Base-by-base conservation (phyloP, 805 yeast species). In the Saturnispora mendoncae region DNA sequence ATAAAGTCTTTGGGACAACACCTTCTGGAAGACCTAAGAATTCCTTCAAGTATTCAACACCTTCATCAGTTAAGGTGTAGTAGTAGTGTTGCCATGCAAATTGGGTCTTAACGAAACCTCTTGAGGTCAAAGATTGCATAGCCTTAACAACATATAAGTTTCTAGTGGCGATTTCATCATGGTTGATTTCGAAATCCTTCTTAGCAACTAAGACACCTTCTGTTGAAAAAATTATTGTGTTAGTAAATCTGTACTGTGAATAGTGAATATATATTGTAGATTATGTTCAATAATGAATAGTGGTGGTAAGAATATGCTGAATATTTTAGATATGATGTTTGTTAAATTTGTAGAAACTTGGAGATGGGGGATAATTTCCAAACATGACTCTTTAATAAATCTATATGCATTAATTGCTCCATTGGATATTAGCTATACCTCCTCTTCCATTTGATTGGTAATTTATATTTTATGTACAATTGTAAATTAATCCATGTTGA, bases 41-140 rank as follows among this genome's bases (percentile, higher is more conserved):
- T 69, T 85, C 87, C 77, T 97, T 84, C 67, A 92, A 83, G 84
- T 76, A 92, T 68, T 87, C 95, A 56, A 92, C 90, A 82, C 99
- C 99, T 74, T 85, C 96, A 68, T 92, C 97, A 68, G 97, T 92
- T 69, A 92, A 84, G 78, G 98, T 86, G 94, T 92, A 92, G 95
- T 92, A 92, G 78, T 92, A 92, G 81, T 86, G 86, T 81, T 88
- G 97, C 99, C 99, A 92, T 66, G 97, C 90, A 83, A 90, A 92
- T 76, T 87, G 97, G 63, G 99, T 92, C 85, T 90, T 87, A 73
- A 92, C 97, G 82, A 66, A 92, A 71, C 99, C 99, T 74, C 83
- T 86, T 53, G 98, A 92, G 67, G 95, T 86, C 72, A 92, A 85
- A 53, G 97, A 90, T 78, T 92, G 99, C 72, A 92, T 81, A 66